Base-by-base conservation (phyloP, 495 filamentous ascomycete species). In the Immersiella caudata region DNA sequence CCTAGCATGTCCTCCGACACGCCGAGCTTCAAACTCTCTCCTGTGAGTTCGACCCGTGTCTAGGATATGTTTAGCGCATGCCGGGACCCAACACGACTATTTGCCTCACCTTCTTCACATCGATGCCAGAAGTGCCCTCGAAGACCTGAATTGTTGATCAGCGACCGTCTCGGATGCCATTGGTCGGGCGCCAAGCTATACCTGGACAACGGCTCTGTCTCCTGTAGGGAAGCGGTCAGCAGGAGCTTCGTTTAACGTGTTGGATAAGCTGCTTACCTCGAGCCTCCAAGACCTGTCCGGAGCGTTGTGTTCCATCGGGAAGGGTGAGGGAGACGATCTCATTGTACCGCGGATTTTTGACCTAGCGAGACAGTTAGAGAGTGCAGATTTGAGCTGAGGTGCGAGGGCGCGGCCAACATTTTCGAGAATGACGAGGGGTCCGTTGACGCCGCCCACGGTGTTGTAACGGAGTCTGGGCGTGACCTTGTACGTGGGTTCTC, bases 1-100 rank as follows among this genome's bases (percentile, higher is more conserved):
- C 96, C 96, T 80, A 98, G 81, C 96, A 99, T 99, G 83, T 98
- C 96, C 80, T 99, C 96, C 46, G 95, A 97, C 64, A 99, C 96
- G 76, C 95, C 94, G 57, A 99, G 89, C 84, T 97, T 97, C 82
- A 99, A 84, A 81, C 91, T 98, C 82, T 97, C 87, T 40, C 96
- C 95, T 60, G 91, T 95, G 79, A 99, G 97, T 75, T 98, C 93
- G 79, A 99, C 95, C 84, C 90, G 94, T 16, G 94, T 96, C 91
- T 93, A 69, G 64, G 27, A 35, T 35, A n/a, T 12, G 40, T 67
- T 75, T 40, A 72, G 71, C 58, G 9, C 21, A 6, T 9, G 33
- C 60, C 60, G 26, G n/a, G 18, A 6, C 5, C 26, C 35, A 40
- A 14, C 46, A 12, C 22, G 36, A 12, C 27, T 65, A 68, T 66